phyloP scores from a whole-genome alignment of 768 basidiomycete genomes.

The Pisolithus marmoratus region DNA sequence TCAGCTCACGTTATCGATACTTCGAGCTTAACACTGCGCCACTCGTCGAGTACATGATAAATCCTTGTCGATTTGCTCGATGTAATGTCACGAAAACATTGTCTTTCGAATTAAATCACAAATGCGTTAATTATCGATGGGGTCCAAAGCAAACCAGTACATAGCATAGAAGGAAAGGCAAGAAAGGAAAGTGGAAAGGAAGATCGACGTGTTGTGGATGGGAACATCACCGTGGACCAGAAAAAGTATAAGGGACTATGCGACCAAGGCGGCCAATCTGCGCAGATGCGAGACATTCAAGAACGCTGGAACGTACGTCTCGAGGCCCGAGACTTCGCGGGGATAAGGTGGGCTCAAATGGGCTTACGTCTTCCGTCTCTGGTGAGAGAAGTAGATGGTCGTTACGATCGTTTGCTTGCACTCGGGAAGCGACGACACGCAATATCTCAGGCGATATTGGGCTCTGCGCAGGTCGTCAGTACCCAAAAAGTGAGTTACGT shows the following conservation, averaged over 20 bases:
- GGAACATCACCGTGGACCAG: background rate
- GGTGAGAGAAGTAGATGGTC: slow-evolving; percentile 95
- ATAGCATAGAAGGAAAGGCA: slow-evolving; percentile 12
- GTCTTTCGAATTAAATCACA: background rate
- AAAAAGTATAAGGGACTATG: slow-evolving; percentile 34
- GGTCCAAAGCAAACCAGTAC: slow-evolving; percentile 12
- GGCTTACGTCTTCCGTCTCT: slow-evolving; percentile 95
- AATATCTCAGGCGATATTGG: slow-evolving; percentile 97
- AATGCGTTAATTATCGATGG: slow-evolving; percentile 7
- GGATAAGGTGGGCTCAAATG: slow-evolving; percentile 91
- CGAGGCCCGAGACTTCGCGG: slow-evolving; percentile 90
- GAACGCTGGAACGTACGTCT: slow-evolving; percentile 93
- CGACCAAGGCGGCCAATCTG: slow-evolving; percentile 80
- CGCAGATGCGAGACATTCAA: slow-evolving; percentile 86
- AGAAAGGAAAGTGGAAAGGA: slow-evolving; percentile 7
- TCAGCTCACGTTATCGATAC: slow-evolving; percentile 53
- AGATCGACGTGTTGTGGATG: background rate
- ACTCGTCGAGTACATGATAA: background rate
- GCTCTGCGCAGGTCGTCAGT: slow-evolving; percentile 45
- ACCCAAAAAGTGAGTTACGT: background rate
- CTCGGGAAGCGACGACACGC: slow-evolving; percentile 91
- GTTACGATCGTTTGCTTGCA: slow-evolving; percentile 93
- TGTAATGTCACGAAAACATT: background rate
- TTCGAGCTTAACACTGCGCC: slow-evolving; percentile 20
- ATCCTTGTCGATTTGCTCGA: background rate